phyloP scores from a whole-genome alignment of 108 stramenopile genomes.

The Phaeodactylum tricornutum region DNA sequence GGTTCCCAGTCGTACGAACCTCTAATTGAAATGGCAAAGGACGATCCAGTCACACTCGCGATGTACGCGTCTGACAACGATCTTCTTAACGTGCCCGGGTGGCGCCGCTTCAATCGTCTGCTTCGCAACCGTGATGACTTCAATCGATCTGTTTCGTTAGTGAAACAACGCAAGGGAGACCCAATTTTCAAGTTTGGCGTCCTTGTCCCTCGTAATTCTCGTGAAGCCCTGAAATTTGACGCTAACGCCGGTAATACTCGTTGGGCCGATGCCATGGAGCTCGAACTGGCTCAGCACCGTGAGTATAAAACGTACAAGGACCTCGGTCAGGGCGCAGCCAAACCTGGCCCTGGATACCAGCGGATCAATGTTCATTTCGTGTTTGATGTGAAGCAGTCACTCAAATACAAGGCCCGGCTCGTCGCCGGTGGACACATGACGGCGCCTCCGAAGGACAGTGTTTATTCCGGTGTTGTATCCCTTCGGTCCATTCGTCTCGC shows the following conservation, averaged over 20 bases:
- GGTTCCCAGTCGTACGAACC: slow-evolving; percentile 21
- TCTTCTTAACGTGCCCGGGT: slow-evolving; percentile 23
- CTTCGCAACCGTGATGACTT: slow-evolving; percentile 6
- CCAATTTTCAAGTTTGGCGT: slow-evolving; percentile 16
- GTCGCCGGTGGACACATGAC: slow-evolving; percentile 25
- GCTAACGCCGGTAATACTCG: slow-evolving; percentile 8
- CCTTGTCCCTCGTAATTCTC: slow-evolving; percentile 11
- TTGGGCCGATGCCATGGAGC: slow-evolving; percentile 18
- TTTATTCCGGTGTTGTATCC: slow-evolving; percentile 22
- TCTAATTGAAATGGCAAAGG: slow-evolving; percentile 4
- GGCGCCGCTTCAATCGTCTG: slow-evolving; percentile 19
- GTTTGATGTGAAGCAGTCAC: slow-evolving; percentile 27
- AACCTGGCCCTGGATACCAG: slow-evolving; percentile 9
- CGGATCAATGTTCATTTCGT: slow-evolving; percentile 22
- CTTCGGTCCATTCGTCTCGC: slow-evolving; percentile 2
- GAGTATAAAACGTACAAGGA: slow-evolving; percentile 22
- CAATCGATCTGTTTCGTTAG: neutral
- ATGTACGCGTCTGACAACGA: slow-evolving; percentile 22
- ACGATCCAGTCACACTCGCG: slow-evolving; percentile 28
- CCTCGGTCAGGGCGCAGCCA: slow-evolving; percentile 1
- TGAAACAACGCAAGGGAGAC: too few relatives aligned
- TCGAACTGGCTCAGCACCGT: slow-evolving; percentile 12
- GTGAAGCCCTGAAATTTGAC: slow-evolving; percentile 13
- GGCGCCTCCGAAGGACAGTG: slow-evolving; percentile 12
- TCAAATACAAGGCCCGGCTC: slow-evolving; percentile 11